Base-by-base conservation (phyloP, 1,284 basidiomycete species). In the Ustilago crameri region DNA sequence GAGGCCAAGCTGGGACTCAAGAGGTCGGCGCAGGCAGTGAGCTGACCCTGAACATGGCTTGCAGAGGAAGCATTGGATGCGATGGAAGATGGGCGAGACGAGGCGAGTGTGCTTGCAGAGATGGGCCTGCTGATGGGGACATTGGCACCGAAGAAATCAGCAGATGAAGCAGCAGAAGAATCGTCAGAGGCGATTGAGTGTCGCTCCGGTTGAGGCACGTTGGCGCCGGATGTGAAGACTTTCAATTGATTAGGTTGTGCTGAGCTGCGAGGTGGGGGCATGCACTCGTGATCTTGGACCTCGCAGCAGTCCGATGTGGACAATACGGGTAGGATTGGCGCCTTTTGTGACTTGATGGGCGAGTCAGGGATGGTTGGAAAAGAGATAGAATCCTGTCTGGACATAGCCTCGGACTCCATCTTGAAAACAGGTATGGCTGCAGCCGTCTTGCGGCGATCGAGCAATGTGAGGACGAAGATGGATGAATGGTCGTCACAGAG, bases 1-100 rank as follows among this genome's bases (percentile, higher is more conserved):
- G 73, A 75, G 35, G 74, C 77, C 2, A 79, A 61, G 14, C 70
- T 62, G 18, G 77, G 75, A 22, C 71, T 69, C 52, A 75, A 64
- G 12, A 79, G 42, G 26, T 65, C 62, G 22, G 75, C 63, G 37
- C 60, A 71, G 3, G 61, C 54, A 42, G 60, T 64, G 41, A 74
- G 59, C 40, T 76, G 74, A 18, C 59, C 63, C n/a, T 61, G 51
- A 32, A 58, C 60, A 10, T 64, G 56, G 41, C 65, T 72, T 26
- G 49, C 44, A 5, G 60, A 51, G 5, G 73, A 75, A 23, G 69
- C 50, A 23, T 59, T 75, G 57, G 68, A 72, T 12, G 66, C 73
- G 7, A 77, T 50, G 17, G 68, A 72, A 7, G 75, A 73, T 9
- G 75, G 75, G 2, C 75, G 57, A 35, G 71, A 74, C 18, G 71